A percentile compares a stretch with the other conserved stretches of the same genome.
phyloP scores from a whole-genome alignment of 208 protist genomes.

The Acanthamoeba lenticulata region DNA sequence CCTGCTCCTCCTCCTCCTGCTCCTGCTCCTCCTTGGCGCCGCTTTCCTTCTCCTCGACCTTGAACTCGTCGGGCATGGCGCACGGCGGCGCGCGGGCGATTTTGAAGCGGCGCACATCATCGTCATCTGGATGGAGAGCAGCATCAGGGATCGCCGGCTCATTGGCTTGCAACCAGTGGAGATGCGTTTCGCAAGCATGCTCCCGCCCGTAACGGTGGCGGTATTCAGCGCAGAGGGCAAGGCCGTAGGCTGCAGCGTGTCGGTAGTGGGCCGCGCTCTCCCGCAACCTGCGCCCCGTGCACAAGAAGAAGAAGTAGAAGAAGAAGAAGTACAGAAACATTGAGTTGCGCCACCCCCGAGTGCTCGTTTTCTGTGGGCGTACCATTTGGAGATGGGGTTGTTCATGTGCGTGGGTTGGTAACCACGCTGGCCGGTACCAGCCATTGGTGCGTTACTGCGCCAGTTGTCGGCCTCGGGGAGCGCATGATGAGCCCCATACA shows the following conservation, averaged over 20 bases:
- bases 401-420: constrained; percentile 33
- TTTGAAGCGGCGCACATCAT: neutral
- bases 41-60: neutral
- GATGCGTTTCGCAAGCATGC: neutral
- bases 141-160: neutral
- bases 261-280: neutral
- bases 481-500: neutral
- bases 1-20: neutral
- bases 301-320: too few relatives aligned
- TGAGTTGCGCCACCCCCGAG: too few relatives aligned
- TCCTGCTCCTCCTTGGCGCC: neutral
- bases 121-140: neutral
- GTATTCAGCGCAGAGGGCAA: constrained; percentile 22
- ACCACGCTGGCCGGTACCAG: neutral
- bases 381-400: constrained; percentile 28
- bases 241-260: neutral
- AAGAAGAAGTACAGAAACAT: too few relatives aligned
- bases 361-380: too few relatives aligned
- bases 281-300: neutral
- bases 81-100: neutral
- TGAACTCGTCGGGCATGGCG: constrained; percentile 49
- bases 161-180: neutral
- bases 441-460: neutral
- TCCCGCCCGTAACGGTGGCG: neutral
- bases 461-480: neutral